Conservation (phyloP, 108 stramenopile species). For the Discostella stelligeroides region DNA sequence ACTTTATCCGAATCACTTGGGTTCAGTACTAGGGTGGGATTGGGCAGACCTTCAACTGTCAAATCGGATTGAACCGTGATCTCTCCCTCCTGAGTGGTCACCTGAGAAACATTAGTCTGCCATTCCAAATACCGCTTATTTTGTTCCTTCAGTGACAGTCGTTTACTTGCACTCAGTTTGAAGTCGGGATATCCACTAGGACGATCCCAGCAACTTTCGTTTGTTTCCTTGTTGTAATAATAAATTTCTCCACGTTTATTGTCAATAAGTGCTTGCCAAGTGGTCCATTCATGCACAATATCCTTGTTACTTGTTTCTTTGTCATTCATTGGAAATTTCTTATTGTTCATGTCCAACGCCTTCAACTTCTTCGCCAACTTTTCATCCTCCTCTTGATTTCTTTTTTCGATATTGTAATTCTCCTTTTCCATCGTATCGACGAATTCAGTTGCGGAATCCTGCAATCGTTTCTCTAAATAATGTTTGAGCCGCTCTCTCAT, state of each 20-base stretch:
- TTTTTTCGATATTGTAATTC: not conserved
- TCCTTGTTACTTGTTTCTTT: conserved; percentile 7
- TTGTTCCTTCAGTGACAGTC: conserved; percentile 11
- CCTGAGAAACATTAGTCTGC: conserved; percentile 5
- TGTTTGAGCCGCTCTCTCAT: conserved; percentile 25
- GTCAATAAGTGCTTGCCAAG: conserved; percentile 20
- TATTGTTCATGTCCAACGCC: not conserved
- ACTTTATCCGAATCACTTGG: not conserved
- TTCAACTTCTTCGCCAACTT: not conserved
- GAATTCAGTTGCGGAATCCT: conserved; percentile 7
- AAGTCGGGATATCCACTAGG: conserved; percentile 51
- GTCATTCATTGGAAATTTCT: not conserved
- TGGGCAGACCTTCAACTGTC: not conserved
- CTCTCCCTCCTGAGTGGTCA: not conserved
- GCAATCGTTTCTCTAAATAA: conserved; percentile 29
- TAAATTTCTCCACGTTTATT: conserved; percentile 53
- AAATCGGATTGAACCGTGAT: not conserved
- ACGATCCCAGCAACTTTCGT: conserved; percentile 74
- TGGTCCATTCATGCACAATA: conserved; percentile 10
- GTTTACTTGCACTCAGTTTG: conserved; percentile 24
- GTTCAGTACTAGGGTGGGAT: no score
- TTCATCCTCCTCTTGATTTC: not conserved
- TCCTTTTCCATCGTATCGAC: conserved; percentile 5
- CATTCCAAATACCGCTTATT: conserved; percentile 22
- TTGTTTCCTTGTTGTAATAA: conserved; percentile 69